Percentiles rank a stretch among this genome's conserved stretches.
Conservation (phyloP, 2,329 filamentous ascomycete genomes). For the Dothidotthia symphoricarpi region DNA sequence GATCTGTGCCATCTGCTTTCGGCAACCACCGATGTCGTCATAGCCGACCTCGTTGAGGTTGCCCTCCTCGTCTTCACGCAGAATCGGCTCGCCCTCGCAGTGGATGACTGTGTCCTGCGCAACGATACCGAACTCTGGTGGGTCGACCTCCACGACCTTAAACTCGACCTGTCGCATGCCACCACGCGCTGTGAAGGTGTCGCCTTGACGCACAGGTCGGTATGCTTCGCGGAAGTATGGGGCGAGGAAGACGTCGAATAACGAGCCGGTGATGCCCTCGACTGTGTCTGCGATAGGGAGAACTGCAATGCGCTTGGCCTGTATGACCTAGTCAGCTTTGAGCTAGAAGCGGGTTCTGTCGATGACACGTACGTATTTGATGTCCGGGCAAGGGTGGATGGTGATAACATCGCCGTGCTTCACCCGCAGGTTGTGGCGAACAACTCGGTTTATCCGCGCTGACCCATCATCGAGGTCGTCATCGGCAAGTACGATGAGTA, state of each 20-base stretch:
- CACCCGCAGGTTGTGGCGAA: conserved; percentile 95
- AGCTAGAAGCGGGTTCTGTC: background rate
- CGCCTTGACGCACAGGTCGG: conserved; percentile 92
- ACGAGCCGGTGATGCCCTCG: conserved; percentile 93
- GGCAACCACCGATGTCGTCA: conserved; percentile 97
- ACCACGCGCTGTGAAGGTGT: conserved; percentile 94
- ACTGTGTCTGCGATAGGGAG: conserved; percentile 97
- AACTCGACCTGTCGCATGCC: conserved; percentile 99
- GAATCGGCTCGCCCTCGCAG: conserved; percentile 94
- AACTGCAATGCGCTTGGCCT: conserved; percentile 99
- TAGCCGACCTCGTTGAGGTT: conserved; percentile 99
- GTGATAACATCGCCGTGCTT: conserved; percentile 99
- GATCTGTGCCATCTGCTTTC: conserved; percentile 99
- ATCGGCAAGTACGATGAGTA: conserved; percentile 94
- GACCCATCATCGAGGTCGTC: conserved; percentile 97
- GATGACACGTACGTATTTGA: conserved; percentile 85
- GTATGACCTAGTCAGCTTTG: conserved; percentile 20
- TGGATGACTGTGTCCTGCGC: conserved; percentile 98
- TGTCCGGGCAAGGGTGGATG: conserved; percentile 95
- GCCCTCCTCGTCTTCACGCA: conserved; percentile 98
- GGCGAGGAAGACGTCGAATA: conserved; percentile 98
- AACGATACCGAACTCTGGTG: conserved; percentile 97
- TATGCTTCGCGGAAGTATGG: conserved; percentile 99
- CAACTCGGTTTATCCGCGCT: conserved; percentile 95
- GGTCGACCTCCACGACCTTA: conserved; percentile 98